Evolutionary conservation across 768 basidiomycete genomes (phyloP), one percentile per base, ranked within the genome.

Genomic region (Panus rudis): DNA sequence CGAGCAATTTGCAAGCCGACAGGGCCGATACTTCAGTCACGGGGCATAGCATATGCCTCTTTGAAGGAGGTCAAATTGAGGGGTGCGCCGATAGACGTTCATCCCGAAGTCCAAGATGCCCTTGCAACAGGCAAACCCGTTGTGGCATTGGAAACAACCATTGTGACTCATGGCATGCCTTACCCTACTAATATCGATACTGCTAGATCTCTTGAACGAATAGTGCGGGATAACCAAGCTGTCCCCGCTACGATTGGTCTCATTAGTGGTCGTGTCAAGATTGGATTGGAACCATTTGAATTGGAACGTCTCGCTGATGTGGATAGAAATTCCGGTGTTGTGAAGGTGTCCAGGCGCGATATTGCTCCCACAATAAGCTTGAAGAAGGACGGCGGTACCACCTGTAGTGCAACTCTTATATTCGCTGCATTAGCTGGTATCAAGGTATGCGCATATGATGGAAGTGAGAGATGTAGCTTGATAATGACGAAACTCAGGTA

Each of bases 121-220:
- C 70, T 94, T 17, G 67, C 71, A 4, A 65, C 70, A 31, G 66
- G 71, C 8, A 68, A 66, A 48, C 80, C 92, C 16, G 70, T 97
- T 34, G 91, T 97, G 10, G 92, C 93, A 11, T 76, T 98, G 10
- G 94, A 98, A 61, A 89, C 86, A 2, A 83, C 94, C 1, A 76
- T 98, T 41, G 80, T 96, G 46, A 92, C 92, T 1, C 91, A 97
- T 69, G 94, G 92, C 16, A 79, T 94, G 66, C 89, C 91, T 0
- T 79, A 79, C 51, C 92, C 92, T 0, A 70, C 71, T 27, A 93
- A 91, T 56, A 59, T 84, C 5, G 69, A 81, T 21, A 80, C 85
- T 19, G 81, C 90, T 0, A 64, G 66, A 24, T 79, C 80, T 5
- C 70, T 94, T 16, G 90, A 92, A 61, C 58, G 55, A 6, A 81